phyloP scores from a whole-genome alignment of 441 rosid genomes.

The Erysimum cheiri region DNA sequence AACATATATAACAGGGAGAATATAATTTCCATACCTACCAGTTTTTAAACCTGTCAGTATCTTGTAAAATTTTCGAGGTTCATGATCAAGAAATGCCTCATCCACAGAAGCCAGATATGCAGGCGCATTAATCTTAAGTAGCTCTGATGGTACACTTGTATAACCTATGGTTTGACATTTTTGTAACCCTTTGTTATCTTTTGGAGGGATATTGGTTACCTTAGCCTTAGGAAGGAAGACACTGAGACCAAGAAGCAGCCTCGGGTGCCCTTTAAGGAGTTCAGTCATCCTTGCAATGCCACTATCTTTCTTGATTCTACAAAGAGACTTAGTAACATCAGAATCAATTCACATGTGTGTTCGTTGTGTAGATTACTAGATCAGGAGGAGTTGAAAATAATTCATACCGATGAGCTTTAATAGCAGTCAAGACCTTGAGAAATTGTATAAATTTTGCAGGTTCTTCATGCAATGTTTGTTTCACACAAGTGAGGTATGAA shows the following conservation, averaged over 20 bases:
- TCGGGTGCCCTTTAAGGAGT: slow-evolving; percentile 81
- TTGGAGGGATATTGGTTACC: slow-evolving; percentile 52
- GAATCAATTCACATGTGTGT: slow-evolving; percentile 23
- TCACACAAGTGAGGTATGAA: slow-evolving; percentile 13
- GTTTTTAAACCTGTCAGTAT: neutral
- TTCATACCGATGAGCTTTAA: neutral
- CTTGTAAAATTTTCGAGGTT: neutral
- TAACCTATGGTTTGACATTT: slow-evolving; percentile 18
- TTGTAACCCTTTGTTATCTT: slow-evolving; percentile 2
- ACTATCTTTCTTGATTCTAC: slow-evolving; percentile 72
- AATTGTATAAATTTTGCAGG: slow-evolving; percentile 7
- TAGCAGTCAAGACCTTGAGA: neutral
- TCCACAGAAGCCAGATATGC: neutral
- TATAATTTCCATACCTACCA: slow-evolving; percentile 59
- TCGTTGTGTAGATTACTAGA: neutral
- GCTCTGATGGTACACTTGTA: neutral
- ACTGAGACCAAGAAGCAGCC: slow-evolving; percentile 78
- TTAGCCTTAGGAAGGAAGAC: slow-evolving; percentile 74
- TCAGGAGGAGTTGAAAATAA: neutral
- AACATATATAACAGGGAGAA: neutral
- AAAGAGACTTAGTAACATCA: slow-evolving; percentile 33
- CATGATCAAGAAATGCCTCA: slow-evolving; percentile 4
- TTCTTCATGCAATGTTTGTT: slow-evolving; percentile 7
- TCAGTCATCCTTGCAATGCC: slow-evolving; percentile 80
- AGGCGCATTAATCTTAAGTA: neutral